A percentile compares a stretch with the other conserved stretches of the same genome.
phyloP scores from a whole-genome alignment of 1,284 basidiomycete species.

The Pholiota adiposa region DNA sequence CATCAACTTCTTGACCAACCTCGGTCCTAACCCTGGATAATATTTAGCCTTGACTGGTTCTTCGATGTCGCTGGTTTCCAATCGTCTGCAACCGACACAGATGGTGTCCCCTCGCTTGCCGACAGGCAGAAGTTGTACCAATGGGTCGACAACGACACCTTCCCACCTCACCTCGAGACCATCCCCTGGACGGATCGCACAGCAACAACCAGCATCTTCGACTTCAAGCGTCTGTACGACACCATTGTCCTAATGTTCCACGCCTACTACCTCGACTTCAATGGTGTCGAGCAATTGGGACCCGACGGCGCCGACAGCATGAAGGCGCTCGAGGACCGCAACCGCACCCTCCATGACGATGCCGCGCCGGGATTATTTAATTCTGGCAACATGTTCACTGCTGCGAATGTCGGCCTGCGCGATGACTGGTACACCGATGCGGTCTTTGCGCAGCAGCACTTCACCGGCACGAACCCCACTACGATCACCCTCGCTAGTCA shows the following conservation, averaged over 20 bases:
- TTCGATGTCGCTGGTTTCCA: conserved; percentile 16
- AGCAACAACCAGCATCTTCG: conserved; percentile 17
- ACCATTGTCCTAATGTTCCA: conserved; percentile 11
- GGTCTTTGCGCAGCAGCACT: conserved; percentile 30
- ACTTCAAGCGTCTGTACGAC: conserved; percentile 20
- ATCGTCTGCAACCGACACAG: conserved; percentile 3
- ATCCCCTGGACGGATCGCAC: conserved; percentile 18
- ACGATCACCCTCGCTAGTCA: conserved; percentile 22
- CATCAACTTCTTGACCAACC: not conserved
- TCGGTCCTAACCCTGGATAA: not conserved
- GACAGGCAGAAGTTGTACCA: conserved; percentile 19
- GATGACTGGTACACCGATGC: conserved; percentile 32
- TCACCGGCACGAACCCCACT: conserved; percentile 31
- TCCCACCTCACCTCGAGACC: conserved; percentile 24
- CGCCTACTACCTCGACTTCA: conserved; percentile 8
- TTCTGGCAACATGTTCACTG: conserved; percentile 21
- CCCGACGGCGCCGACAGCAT: conserved; percentile 16
- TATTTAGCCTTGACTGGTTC: conserved; percentile 12
- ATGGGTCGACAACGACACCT: conserved; percentile 19
- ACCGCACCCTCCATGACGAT: conserved; percentile 15
- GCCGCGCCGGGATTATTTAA: conserved; percentile 4
- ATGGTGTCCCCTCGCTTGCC: conserved; percentile 6
- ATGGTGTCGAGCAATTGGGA: conserved; percentile 8
- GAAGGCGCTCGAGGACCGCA: conserved; percentile 18
- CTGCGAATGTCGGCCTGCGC: conserved; percentile 28